Evolutionary conservation across 768 basidiomycete genomes (phyloP).

Genomic region (Dioszegia crocea): DNA sequence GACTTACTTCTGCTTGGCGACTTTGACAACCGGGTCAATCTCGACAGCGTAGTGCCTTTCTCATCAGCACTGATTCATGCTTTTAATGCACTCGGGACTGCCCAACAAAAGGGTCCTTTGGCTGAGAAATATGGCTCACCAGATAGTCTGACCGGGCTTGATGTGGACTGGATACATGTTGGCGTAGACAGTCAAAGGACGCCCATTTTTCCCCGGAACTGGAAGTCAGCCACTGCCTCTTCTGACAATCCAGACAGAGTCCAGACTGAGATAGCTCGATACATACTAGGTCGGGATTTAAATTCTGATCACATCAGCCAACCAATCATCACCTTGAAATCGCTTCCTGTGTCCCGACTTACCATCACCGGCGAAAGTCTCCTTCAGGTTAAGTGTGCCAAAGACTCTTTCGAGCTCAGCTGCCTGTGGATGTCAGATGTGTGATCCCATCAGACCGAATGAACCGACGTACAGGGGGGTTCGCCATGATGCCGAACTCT

Average conservation of each 20-base stretch:
- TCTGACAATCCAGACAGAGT: background rate
- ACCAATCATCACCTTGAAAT: background rate
- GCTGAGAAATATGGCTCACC: background rate
- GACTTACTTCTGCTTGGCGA: conserved; percentile 24
- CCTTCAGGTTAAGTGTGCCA: conserved; percentile 7
- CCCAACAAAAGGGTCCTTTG: no score
- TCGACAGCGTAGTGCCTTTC: conserved; percentile 46
- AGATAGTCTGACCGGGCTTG: conserved; percentile 5
- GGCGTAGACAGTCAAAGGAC: background rate
- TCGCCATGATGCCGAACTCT: background rate
- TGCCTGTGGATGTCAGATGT: background rate
- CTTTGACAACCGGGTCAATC: conserved; percentile 40
- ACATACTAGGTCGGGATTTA: conserved; percentile 5
- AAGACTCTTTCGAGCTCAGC: conserved; percentile 10
- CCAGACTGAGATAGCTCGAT: background rate
- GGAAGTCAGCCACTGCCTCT: background rate
- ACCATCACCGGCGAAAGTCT: conserved; percentile 10
- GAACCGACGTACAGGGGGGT: background rate
- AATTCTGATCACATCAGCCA: conserved; percentile 7
- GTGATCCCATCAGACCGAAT: background rate
- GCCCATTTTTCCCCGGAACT: conserved; percentile 7
- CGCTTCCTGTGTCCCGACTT: background rate
- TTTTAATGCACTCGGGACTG: no score
- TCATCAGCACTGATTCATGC: no score
- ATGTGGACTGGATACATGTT: conserved; percentile 5